Conservation (phyloP, 78 protist genomes). For the Dictyostelium brefeldianum region DNA sequence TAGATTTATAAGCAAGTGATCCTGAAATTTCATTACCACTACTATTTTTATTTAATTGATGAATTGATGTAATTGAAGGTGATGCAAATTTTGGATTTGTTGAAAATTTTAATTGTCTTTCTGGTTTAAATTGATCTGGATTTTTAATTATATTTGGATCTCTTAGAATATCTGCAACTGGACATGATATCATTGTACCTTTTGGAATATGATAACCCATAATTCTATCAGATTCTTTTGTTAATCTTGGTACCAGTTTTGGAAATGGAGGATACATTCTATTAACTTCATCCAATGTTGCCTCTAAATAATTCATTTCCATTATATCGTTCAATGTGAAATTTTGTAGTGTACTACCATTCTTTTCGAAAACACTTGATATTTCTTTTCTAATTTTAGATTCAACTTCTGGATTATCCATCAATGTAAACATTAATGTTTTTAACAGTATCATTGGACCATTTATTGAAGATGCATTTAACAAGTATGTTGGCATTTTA, state of each 20-base stretch:
- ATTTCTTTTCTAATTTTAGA: constrained; percentile 36
- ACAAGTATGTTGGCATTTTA: not conserved
- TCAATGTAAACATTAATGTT: not conserved
- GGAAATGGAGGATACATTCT: constrained; percentile 56
- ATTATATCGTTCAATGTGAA: not conserved
- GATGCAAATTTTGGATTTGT: constrained; percentile 13
- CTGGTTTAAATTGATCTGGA: constrained; percentile 59
- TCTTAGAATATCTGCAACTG: constrained; percentile 16
- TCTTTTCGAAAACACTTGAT: not conserved
- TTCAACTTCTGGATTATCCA: constrained; percentile 43
- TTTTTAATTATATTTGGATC: constrained; percentile 14
- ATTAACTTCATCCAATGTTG: constrained; percentile 1
- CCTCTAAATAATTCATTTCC: constrained; percentile 48
- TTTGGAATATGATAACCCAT: constrained; percentile 58
- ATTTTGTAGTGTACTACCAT: not conserved
- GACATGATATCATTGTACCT: constrained; percentile 53
- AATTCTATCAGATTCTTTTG: constrained; percentile 36
- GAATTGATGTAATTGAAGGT: not conserved
- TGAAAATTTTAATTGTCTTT: constrained; percentile 20
- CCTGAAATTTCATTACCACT: not conserved
- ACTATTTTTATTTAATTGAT: not conserved
- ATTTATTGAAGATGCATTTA: constrained; percentile 21
- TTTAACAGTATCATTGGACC: not conserved
- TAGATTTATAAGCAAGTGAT: not conserved
- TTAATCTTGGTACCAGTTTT: constrained; percentile 29